phyloP scores from a whole-genome alignment of 805 yeast species.

The Saturnispora dispora region DNA sequence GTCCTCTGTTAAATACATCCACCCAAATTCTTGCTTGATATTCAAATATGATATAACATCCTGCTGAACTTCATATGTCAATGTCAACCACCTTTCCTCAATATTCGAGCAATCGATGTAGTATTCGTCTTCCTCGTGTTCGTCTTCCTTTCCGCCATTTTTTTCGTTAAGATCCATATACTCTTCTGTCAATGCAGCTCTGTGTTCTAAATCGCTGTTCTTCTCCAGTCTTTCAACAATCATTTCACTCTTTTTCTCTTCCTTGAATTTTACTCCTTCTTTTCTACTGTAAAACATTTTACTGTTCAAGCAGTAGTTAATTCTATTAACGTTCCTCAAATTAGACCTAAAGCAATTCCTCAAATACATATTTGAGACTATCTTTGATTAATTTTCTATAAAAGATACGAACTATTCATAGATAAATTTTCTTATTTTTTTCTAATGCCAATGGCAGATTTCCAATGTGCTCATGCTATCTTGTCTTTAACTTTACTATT shows the following conservation, averaged over 20 bases:
- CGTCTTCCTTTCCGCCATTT: not conserved
- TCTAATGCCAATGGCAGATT: not conserved
- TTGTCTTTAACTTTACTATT: not conserved
- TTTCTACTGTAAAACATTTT: not conserved
- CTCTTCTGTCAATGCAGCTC: conserved; percentile 2
- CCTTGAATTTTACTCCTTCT: not conserved
- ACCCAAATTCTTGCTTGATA: conserved; percentile 30
- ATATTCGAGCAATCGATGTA: conserved; percentile 26
- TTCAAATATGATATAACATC: conserved; percentile 29
- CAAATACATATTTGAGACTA: not conserved
- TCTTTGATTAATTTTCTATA: too few species aligned
- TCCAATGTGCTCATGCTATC: not conserved
- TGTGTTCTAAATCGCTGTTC: not conserved
- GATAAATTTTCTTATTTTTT: too few species aligned
- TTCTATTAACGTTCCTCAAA: not conserved
- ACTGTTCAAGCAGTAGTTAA: not conserved
- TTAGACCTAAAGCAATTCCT: not conserved
- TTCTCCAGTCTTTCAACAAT: not conserved
- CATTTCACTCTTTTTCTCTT: not conserved
- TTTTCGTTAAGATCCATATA: conserved; percentile 1
- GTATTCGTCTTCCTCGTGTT: conserved; percentile 21
- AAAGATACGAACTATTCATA: too few species aligned
- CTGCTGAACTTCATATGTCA: conserved; percentile 27
- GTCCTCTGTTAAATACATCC: conserved; percentile 35
- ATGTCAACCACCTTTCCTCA: conserved; percentile 26